Evolutionary conservation across 2,329 filamentous ascomycete genomes (phyloP), one percentile per base, ranked within the genome.

Genomic region (Hymenoscyphus repandus): DNA sequence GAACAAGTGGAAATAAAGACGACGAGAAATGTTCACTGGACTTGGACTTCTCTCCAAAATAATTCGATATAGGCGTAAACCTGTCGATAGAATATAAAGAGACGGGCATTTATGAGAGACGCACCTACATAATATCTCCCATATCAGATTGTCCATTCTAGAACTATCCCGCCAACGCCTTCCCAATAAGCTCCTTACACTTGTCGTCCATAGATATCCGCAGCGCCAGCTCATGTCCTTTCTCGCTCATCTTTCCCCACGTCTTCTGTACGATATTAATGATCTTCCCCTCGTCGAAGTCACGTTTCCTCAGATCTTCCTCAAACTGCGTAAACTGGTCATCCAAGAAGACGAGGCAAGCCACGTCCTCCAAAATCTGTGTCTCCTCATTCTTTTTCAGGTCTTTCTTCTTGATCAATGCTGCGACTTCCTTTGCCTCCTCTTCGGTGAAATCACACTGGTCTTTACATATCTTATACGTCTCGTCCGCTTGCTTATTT

Each of bases 241-340:
- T 68, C 33, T 77, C 74, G 44, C 79, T 80, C 85, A 89, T 90
- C 74, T 90, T 90, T 43, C 62, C 81, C 85, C 85, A 89, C 12
- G 85, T 88, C 77, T 89, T 89, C 59, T 72, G 72, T 66, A 90
- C 65, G 57, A 90, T 88, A 15, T 70, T 72, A 17, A 92, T 66
- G 53, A 90, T 82, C 75, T 93, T 95, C 45, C 82, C 84, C 70
- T 92, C 87, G 63, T 90, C 86, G 48, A 83, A 77, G 27, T 79
- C 76, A 27, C 22, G 22, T 7, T 27, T 7, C 22, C 22, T 27
- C 22, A 27, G 34, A 13, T 37, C 34, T 58, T 68, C 75, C 73
- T 89, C 85, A 69, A 93, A 95, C 45, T 78, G 80, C 62, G 91
- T 89, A 56, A 95, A 86, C 65, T 93, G 87, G 65, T 92, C 88